These are phyloP conservation scores for Nematodospora valgi DNA, from an alignment of 805 yeast species.

Conservation along the genomic window DNA sequence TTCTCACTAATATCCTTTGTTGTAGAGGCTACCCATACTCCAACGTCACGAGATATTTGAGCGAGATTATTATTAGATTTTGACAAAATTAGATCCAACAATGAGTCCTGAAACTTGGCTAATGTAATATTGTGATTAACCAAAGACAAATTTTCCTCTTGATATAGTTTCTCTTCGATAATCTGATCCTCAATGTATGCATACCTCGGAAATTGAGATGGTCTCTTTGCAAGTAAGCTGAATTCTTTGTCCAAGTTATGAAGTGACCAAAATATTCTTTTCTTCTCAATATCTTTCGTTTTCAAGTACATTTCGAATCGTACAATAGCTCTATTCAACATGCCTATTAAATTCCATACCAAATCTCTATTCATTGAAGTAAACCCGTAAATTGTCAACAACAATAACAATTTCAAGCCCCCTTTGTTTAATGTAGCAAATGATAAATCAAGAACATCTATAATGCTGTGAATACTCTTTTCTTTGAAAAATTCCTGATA, in stretches of 20 bases:
- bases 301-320: constrained; percentile 19
- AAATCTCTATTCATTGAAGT: constrained; percentile 24
- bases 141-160: constrained; percentile 20
- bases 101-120: constrained; percentile 21
- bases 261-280: constrained; percentile 34
- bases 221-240: constrained; percentile 29
- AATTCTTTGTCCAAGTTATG: constrained; percentile 38
- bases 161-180: constrained; percentile 12
- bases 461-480: constrained; percentile 24
- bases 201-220: constrained; percentile 31
- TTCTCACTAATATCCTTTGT: constrained; percentile 26
- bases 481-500: constrained; percentile 31
- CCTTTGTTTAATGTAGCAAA: constrained; percentile 18
- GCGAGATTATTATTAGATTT: constrained; percentile 9
- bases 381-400: constrained; percentile 30
- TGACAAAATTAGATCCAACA: constrained; percentile 14
- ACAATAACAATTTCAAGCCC: constrained; percentile 28
- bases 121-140: constrained; percentile 11
- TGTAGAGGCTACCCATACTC: constrained; percentile 33
- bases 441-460: constrained; percentile 31
- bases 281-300: constrained; percentile 7
- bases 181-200: constrained; percentile 18
- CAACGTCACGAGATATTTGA: constrained; percentile 28
- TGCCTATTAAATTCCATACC: constrained; percentile 34
- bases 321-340: constrained; percentile 26